These are phyloP conservation scores for Punica granatum DNA, from an alignment of 345 rosid genomes.

Conservation along the genomic window DNA sequence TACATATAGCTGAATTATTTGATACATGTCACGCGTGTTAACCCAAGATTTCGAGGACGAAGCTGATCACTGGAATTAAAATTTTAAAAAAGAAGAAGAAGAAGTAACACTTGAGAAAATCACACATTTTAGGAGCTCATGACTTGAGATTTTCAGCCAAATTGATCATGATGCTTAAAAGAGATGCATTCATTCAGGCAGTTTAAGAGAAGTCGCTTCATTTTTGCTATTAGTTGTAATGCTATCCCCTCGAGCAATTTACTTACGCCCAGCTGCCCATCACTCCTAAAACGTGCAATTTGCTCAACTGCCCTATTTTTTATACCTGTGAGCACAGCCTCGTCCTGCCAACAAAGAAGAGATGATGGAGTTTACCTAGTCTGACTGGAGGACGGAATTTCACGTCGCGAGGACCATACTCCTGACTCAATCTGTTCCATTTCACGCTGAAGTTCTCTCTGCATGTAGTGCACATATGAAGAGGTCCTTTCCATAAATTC, in stretches of 20 bases:
- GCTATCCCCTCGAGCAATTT: too few relatives aligned
- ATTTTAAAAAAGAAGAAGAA: too few relatives aligned
- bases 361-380: conserved; percentile 27
- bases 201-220: too few relatives aligned
- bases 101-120: too few relatives aligned
- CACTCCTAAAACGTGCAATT: too few relatives aligned
- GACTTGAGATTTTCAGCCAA: background rate
- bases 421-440: conserved; percentile 82
- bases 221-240: too few relatives aligned
- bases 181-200: background rate
- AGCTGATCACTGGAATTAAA: background rate
- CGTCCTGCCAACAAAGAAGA: background rate
- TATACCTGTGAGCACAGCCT: background rate
- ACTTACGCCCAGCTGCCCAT: too few relatives aligned
- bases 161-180: background rate
- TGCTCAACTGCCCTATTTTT: too few relatives aligned
- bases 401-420: conserved; percentile 56
- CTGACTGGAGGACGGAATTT: conserved; percentile 47
- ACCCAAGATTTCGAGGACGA: too few relatives aligned
- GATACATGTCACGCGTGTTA: background rate
- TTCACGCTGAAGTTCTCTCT: conserved; percentile 90
- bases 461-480: background rate
- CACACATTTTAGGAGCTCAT: background rate
- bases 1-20: background rate
- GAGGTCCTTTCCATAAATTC: background rate